Evolutionary conservation across 345 rosid genomes (phyloP).

Genomic region (Fremontodendron californicum): DNA sequence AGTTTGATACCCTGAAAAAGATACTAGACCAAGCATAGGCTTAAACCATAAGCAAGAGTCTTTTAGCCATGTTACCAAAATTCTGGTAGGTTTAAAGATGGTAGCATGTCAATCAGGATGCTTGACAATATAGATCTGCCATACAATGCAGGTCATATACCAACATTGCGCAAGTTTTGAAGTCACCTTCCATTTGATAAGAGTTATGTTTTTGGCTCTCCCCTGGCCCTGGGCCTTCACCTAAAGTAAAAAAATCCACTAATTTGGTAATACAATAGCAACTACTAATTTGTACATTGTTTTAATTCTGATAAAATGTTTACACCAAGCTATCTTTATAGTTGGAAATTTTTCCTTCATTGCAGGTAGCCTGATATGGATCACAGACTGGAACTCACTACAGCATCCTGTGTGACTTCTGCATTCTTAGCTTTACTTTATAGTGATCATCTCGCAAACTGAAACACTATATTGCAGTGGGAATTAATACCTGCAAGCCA

Average conservation of each 20-base stretch:
- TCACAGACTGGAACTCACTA: background rate
- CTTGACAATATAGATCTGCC: no score
- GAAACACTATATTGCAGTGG: no score
- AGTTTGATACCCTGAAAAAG: background rate
- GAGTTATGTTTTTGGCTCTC: background rate
- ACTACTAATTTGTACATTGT: background rate
- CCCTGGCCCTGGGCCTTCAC: background rate
- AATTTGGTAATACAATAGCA: background rate
- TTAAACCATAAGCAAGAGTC: background rate
- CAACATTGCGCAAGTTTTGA: background rate
- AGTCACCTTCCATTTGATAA: background rate
- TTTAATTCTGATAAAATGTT: background rate
- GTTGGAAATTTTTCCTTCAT: background rate
- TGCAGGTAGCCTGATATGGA: background rate
- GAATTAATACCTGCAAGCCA: no score
- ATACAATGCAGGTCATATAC: background rate
- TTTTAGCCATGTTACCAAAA: background rate
- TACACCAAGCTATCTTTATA: background rate
- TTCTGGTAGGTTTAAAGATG: constrained; percentile 1
- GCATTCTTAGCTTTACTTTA: background rate
- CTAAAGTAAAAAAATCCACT: background rate
- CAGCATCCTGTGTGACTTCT: background rate
- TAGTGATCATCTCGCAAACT: no score
- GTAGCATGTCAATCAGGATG: background rate
- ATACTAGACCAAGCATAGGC: background rate